phyloP scores from a whole-genome alignment of 225 moss, liverwort and hornwort genomes.

The Thuidium tamariscinum region DNA sequence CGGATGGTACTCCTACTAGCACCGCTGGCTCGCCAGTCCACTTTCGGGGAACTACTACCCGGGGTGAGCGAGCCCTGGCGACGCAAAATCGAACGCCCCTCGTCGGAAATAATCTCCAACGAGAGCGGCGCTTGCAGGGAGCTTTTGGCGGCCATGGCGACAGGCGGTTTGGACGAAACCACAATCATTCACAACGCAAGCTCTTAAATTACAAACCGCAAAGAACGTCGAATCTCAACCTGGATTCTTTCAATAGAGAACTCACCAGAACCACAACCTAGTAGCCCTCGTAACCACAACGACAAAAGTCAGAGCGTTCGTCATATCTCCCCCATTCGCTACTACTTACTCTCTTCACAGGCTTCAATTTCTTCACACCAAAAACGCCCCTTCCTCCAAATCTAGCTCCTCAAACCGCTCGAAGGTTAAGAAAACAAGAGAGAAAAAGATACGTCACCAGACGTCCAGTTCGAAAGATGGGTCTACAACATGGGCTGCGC shows the following conservation, averaged over 20 bases:
- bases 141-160: slow-evolving; percentile 19
- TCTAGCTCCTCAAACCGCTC: neutral
- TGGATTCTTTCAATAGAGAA: neutral
- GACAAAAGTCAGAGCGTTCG: neutral
- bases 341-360: neutral
- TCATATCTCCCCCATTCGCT: slow-evolving; percentile 2
- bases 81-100: slow-evolving; percentile 13
- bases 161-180: neutral
- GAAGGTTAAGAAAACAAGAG: neutral
- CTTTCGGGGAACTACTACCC: neutral
- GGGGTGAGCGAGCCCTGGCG: slow-evolving; percentile 14
- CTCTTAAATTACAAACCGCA: neutral
- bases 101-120: slow-evolving; percentile 16
- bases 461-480: neutral
- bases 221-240: neutral
- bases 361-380: neutral
- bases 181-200: neutral
- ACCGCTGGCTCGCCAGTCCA: slow-evolving; percentile 5
- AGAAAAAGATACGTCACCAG: neutral
- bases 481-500: neutral
- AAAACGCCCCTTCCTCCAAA: neutral
- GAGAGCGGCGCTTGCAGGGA: neutral
- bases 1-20: neutral
- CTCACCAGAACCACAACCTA: slow-evolving; percentile 22
- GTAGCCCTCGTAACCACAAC: neutral